Base-by-base conservation (phyloP, 73 alveolate species). In the Blepharisma stoltei region DNA sequence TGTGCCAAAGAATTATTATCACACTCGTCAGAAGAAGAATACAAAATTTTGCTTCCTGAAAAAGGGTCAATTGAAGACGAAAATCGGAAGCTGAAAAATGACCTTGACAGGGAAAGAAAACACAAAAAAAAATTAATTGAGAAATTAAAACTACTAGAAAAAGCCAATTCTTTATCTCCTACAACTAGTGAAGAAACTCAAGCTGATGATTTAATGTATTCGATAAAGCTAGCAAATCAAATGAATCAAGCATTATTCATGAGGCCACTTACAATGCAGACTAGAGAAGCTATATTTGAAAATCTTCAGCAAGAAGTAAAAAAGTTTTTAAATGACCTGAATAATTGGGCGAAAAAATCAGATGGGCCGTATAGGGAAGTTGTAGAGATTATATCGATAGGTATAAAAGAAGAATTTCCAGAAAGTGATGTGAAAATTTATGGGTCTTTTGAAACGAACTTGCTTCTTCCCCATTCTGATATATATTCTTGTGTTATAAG, bases 401-500 rank as follows among this genome's bases (percentile, higher is more conserved):
- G 14, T 8, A 60, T 60, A 14, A 8, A 14, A 18, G 73, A 54
- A 52, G 23, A 45, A 27, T 48, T 75, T 1, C 54, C 67, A 20
- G 79, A 71, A 47, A 9, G 48, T 18, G 79, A 70, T 50, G 67
- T 79, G 37, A 32, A 80, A 43, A 65, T 80, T 20, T 80, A 27
- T 70, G 87, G 87, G 49, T 80, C 87, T 11, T 80, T 32, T 71
- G 82, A 83, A 21, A 80, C 87, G 6, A 55, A 48, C 6, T 54
- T 80, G 8, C 50, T 69, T 6, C 49, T 80, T 5, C 87, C 87
- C 6, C 25, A 80, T 53, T 70, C 83, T 54, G 87, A 80, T 38
- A 73, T n/a, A n/a, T n/a, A n/a, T n/a, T n/a, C n/a, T n/a, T n/a
- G n/a, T n/a, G n/a, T n/a, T n/a, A n/a, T n/a, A n/a, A n/a, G n/a